Conservation (phyloP, 805 yeast genomes). For the Lipomyces spencermartinsiae region DNA sequence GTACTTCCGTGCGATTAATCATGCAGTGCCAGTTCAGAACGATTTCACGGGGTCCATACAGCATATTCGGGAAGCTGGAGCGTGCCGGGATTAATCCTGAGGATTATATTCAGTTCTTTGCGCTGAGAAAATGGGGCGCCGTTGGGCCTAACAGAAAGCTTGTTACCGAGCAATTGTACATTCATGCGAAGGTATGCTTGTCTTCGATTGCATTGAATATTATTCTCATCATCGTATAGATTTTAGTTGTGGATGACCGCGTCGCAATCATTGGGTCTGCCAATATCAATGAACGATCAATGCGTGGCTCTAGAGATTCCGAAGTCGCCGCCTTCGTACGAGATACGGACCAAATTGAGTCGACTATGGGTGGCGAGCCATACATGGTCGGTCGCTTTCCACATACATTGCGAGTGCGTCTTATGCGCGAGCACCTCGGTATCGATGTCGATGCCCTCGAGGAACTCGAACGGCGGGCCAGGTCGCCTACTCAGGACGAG, state of each 20-base stretch:
- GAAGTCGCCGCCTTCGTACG: constrained; percentile 90
- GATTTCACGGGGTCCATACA: constrained; percentile 85
- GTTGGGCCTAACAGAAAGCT: constrained; percentile 76
- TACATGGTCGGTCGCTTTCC: constrained; percentile 87
- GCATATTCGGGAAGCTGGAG: constrained; percentile 82
- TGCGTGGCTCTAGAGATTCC: constrained; percentile 92
- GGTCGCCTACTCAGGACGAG: background rate
- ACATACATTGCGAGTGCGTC: constrained; percentile 81
- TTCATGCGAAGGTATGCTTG: constrained; percentile 78
- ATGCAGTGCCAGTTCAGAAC: constrained; percentile 97
- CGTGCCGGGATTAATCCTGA: constrained; percentile 84
- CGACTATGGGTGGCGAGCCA: constrained; percentile 80
- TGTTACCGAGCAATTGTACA: constrained; percentile 89
- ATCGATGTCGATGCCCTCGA: constrained; percentile 88
- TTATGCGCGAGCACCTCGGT: constrained; percentile 97
- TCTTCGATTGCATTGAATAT: background rate
- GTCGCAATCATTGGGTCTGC: constrained; percentile 97
- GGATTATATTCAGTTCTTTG: constrained; percentile 88
- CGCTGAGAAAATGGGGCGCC: constrained; percentile 94
- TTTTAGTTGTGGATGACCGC: constrained; percentile 87
- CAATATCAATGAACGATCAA: constrained; percentile 93
- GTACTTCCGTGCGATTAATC: constrained; percentile 91
- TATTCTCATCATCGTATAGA: constrained; percentile 7
- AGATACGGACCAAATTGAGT: constrained; percentile 74
- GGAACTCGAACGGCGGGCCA: constrained; percentile 74